Base-by-base conservation (phyloP, 2,329 filamentous ascomycete species). In the Neospermospora avenae region DNA sequence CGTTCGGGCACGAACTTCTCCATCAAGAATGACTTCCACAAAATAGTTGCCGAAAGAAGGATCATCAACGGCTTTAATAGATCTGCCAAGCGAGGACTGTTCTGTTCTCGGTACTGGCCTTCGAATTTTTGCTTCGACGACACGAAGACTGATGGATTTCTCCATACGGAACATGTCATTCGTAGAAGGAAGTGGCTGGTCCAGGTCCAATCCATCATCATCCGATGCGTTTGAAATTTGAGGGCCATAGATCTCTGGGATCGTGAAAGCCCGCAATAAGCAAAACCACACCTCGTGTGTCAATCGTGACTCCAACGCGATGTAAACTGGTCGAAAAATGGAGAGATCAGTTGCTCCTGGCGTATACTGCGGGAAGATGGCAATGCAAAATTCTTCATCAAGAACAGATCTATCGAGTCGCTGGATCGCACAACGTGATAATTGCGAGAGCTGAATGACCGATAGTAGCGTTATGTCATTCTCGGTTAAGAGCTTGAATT, bases 221-320 rank as follows among this genome's bases (percentile, higher is more conserved):
- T 64, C 61, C 6, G 42, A 42, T 13, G 58, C 42, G n/a, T 65
- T 61, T 6, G 56, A 53, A 34, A 39, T 52, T 44, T 65, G 63
- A 14, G 69, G 68, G 0, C 71, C 90, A 71, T 96, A 98, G 13
- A 98, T 81, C 68, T 97, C 92, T 0, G 95, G 93, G 48, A 96
- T 87, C 0, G 93, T 91, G 73, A 97, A 97, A 0, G 93, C 92
- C 63, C 93, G 85, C 31, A 99, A 75, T 10, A 99, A 78, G 6
- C 96, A 93, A 69, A 96, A 93, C 95, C 95, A 99, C 13, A 97
- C 95, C 73, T 99, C 95, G 69, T 96, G 96, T n/a, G 96, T 80
- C 6, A 96, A 86, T 44, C 93, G 84, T 25, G 85, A 93, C 67
- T 98, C 93, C 46, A 97, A 77, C 3, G 91, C 89, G 35, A 99